These are phyloP conservation scores for Spergularia bocconei DNA, from an alignment of 148 eudicot genomes.

Conservation along the genomic window DNA sequence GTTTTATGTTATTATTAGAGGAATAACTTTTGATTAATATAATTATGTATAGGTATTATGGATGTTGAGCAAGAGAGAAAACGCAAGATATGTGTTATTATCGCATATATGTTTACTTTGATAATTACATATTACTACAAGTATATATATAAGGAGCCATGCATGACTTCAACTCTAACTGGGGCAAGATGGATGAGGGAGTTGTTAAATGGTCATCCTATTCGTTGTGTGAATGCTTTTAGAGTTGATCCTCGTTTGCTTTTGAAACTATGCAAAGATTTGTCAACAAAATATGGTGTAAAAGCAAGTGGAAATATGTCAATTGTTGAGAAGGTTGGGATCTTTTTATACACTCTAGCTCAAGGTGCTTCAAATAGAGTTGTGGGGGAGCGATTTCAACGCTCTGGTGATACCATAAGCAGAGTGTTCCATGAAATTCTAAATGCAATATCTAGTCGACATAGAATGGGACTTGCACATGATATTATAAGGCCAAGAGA, in stretches of 20 bases:
- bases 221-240: not conserved
- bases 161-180: not conserved
- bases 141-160: too few relatives aligned
- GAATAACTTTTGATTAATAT: too few relatives aligned
- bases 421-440: not conserved
- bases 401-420: conserved; percentile 5
- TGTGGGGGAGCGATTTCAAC: conserved; percentile 1
- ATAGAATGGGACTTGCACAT: not conserved
- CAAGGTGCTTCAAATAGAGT: not conserved
- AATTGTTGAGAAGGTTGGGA: not conserved
- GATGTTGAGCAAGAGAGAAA: too few relatives aligned
- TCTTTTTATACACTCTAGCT: conserved; percentile 5
- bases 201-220: conserved; percentile 4
- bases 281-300: conserved; percentile 1
- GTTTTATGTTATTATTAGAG: too few relatives aligned
- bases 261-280: not conserved
- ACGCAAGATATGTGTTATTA: too few relatives aligned
- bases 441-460: not conserved
- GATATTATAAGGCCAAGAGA: not conserved
- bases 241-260: not conserved
- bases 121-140: not conserved
- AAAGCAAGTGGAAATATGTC: not conserved
- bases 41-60: too few relatives aligned
- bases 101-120: too few relatives aligned
- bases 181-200: conserved; percentile 14